phyloP scores from a whole-genome alignment of 768 basidiomycete species.

The Pseudohyphozyma bogoriensis region DNA sequence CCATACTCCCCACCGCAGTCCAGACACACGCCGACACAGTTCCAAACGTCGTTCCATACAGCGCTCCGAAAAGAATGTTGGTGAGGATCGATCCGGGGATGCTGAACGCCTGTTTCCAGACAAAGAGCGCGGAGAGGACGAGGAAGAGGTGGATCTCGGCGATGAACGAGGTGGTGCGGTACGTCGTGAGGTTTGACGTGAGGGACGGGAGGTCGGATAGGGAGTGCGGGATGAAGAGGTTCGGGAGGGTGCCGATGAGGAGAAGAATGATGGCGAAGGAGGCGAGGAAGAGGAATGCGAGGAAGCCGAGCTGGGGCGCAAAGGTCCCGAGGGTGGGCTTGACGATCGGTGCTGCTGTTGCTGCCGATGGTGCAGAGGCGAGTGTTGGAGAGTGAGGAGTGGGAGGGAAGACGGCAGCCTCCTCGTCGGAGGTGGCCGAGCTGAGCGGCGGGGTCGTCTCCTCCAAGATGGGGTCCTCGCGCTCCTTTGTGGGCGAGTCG shows the following conservation, averaged over 20 bases:
- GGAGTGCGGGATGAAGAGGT: slow-evolving; percentile 29
- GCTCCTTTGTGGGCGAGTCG: not conserved
- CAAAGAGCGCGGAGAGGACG: slow-evolving; percentile 30
- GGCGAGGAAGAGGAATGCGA: slow-evolving; percentile 29
- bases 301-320: slow-evolving; percentile 28
- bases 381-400: not conserved
- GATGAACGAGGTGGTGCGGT: slow-evolving; percentile 23
- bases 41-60: slow-evolving; percentile 30
- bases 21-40: slow-evolving; percentile 31
- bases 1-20: slow-evolving; percentile 31
- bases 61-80: slow-evolving; percentile 33
- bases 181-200: slow-evolving; percentile 18
- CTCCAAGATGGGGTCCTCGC: slow-evolving; percentile 19
- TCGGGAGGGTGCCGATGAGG: slow-evolving; percentile 30
- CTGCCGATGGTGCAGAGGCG: no score
- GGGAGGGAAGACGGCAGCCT: not conserved
- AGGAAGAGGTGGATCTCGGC: slow-evolving; percentile 30
- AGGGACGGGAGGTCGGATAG: slow-evolving; percentile 29
- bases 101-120: slow-evolving; percentile 35
- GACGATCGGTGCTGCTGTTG: not conserved
- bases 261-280: slow-evolving; percentile 29
- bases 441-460: slow-evolving; percentile 12
- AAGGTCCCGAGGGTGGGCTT: slow-evolving; percentile 12
- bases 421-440: not conserved
- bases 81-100: slow-evolving; percentile 31